A percentile compares a stretch with the other conserved stretches of the same genome.
These are phyloP conservation scores for Debaryomyces castellii DNA, from an alignment of 805 yeast species.

Conservation along the genomic window DNA sequence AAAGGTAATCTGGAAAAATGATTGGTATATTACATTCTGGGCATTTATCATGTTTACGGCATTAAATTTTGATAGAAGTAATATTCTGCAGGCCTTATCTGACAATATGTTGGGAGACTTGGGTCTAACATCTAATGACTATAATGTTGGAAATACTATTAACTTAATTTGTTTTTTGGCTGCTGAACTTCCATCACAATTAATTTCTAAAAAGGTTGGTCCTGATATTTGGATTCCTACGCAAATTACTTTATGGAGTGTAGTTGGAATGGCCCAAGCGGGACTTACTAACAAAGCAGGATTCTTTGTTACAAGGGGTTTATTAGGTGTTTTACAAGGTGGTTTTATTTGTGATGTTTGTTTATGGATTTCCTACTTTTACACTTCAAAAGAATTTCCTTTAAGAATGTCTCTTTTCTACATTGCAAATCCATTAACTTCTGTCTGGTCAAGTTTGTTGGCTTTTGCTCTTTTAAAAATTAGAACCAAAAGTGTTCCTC, in stretches of 20 bases:
- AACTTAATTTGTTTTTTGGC: conserved; percentile 50
- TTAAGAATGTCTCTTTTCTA: conserved; percentile 58
- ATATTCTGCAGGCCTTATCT: conserved; percentile 56
- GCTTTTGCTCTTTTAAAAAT: conserved; percentile 19
- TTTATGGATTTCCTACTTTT: conserved; percentile 67
- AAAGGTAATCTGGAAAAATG: conserved; percentile 49
- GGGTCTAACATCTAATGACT: conserved; percentile 53
- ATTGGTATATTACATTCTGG: conserved; percentile 54
- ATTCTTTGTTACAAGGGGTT: conserved; percentile 48
- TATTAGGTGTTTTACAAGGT: conserved; percentile 61
- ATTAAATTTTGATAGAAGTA: conserved; percentile 58
- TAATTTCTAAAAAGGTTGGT: conserved; percentile 62
- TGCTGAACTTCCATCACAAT: conserved; percentile 66
- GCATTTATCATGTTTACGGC: conserved; percentile 61
- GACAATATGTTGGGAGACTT: conserved; percentile 56
- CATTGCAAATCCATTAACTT: conserved; percentile 51
- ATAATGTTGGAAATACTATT: conserved; percentile 58
- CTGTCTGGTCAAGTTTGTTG: conserved; percentile 26
- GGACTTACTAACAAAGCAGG: conserved; percentile 39
- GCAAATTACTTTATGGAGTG: conserved; percentile 57
- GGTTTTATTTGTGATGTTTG: conserved; percentile 68
- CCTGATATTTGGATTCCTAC: conserved; percentile 63
- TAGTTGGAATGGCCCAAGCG: conserved; percentile 54
- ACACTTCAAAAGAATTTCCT: conserved; percentile 57
- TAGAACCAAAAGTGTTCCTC: conserved; percentile 10